These are phyloP conservation scores for Phytopythium ostracodes DNA, from an alignment of 352 stramenopile species.

Conservation along the genomic window DNA sequence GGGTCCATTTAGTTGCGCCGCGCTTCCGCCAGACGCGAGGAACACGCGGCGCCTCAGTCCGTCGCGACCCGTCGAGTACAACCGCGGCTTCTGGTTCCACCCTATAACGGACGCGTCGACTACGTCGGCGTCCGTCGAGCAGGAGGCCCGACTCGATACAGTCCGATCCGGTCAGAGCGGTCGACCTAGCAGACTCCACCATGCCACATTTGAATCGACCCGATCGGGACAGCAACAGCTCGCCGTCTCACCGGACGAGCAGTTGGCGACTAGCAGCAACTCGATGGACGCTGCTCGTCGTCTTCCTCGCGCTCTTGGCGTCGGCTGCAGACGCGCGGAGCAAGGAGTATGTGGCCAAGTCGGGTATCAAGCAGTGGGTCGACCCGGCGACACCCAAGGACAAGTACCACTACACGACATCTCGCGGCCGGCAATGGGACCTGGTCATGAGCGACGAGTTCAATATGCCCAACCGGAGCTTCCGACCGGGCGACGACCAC, in stretches of 20 bases:
- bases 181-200: not conserved
- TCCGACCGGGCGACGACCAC: slow-evolving; percentile 82
- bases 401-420: slow-evolving; percentile 25
- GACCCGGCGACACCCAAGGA: slow-evolving; percentile 35
- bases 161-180: not conserved
- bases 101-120: not conserved
- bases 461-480: slow-evolving; percentile 61
- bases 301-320: not conserved
- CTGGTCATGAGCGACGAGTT: slow-evolving; percentile 89
- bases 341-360: slow-evolving; percentile 28
- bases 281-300: not conserved
- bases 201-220: not conserved
- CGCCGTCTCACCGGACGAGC: not conserved
- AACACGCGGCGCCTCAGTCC: not conserved
- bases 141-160: not conserved
- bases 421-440: slow-evolving; percentile 29
- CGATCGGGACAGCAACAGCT: not conserved
- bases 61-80: not conserved
- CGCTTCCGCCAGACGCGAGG: not conserved
- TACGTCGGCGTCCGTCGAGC: not conserved
- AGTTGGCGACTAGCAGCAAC: not conserved
- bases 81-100: not conserved
- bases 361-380: slow-evolving; percentile 39
- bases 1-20: not conserved
- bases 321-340: not conserved